Evolutionary conservation across 1,139 yeast genomes (phyloP).

Genomic region (Debaryomycetaceae sp.): DNA sequence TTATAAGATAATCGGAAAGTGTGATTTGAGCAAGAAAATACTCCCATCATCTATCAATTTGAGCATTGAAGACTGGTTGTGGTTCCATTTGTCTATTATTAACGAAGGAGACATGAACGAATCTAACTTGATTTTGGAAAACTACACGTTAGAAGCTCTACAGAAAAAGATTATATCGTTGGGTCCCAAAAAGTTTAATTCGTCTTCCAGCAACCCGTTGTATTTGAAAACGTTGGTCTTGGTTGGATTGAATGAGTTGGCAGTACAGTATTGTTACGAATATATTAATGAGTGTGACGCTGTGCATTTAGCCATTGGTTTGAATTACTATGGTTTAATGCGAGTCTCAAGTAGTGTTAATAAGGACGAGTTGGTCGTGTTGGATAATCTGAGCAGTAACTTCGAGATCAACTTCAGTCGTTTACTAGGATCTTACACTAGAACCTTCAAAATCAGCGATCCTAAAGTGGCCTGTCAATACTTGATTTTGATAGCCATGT

Average conservation of each 20-base stretch:
- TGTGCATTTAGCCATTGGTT: conserved; percentile 83
- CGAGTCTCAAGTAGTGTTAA: conserved; percentile 40
- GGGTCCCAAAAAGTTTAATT: conserved; percentile 72
- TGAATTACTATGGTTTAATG: conserved; percentile 72
- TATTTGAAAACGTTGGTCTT: conserved; percentile 75
- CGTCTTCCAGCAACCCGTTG: conserved; percentile 63
- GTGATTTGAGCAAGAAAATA: conserved; percentile 75
- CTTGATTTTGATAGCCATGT: conserved; percentile 65
- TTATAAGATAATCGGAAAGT: conserved; percentile 87
- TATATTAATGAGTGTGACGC: conserved; percentile 76
- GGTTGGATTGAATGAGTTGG: conserved; percentile 79
- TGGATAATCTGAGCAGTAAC: conserved; percentile 24
- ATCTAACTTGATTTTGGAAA: conserved; percentile 60
- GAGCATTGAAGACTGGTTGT: conserved; percentile 94
- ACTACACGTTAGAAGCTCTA: conserved; percentile 69
- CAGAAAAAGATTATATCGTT: conserved; percentile 68
- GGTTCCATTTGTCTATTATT: conserved; percentile 83
- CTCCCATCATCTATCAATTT: conserved; percentile 68
- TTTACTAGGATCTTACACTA: conserved; percentile 67
- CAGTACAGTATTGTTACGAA: conserved; percentile 66
- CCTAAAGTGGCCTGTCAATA: conserved; percentile 92
- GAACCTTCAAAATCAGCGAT: conserved; percentile 79
- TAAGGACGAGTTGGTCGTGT: conserved; percentile 32
- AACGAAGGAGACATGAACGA: conserved; percentile 46
- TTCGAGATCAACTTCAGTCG: conserved; percentile 56